Evolutionary conservation across 2,329 filamentous ascomycete genomes (phyloP), one percentile per base, ranked within the genome.

Genomic region (Chrysosporium queenslandicum): DNA sequence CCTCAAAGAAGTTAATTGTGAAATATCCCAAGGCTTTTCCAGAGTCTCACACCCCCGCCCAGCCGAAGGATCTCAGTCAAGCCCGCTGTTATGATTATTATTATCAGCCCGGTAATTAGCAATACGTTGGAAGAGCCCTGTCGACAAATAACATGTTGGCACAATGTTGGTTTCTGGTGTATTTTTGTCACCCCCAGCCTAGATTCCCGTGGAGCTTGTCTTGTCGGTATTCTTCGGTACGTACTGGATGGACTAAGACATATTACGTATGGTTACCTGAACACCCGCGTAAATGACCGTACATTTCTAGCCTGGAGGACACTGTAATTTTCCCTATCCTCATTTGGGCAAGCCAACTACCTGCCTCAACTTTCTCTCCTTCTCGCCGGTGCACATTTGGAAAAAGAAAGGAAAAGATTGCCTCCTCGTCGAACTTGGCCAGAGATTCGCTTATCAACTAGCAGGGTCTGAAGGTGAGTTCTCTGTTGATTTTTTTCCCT

Each of bases 1-100:
- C n/a, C 25, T 49, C 25, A 49, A 49, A 32, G 36, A 49, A 41
- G 46, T 34, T 41, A 39, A 48, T 39, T 40, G 36, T 20, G n/a
- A 18, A n/a, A n/a, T n/a, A 20, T 39, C n/a, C 32, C 45, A 36
- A 37, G 18, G 21, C 23, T 37, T 46, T 27, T 18, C 36, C 20
- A 5, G 8, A n/a, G 11, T 16, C 25, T 21, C 18, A 14, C 14
- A 6, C 2, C 14, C 4, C 11, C 16, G n/a, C 18, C 25, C 14
- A 2, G 7, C 7, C 25, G 16, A 45, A 45, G 9, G 32, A 11
- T 20, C 16, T 27, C 25, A 30, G 12, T 27, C 5, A 11, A 20
- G 14, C n/a, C 25, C 27, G 12, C 7, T n/a, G 14, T 32, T 20
- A 5, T 29, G 27, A 9, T 4, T 29, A 29, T 29, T 27, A 43